Evolutionary conservation across 225 moss, liverwort and hornwort species (phyloP), one percentile per base, ranked within the genome.

Genomic region (Anthoceros angustus): DNA sequence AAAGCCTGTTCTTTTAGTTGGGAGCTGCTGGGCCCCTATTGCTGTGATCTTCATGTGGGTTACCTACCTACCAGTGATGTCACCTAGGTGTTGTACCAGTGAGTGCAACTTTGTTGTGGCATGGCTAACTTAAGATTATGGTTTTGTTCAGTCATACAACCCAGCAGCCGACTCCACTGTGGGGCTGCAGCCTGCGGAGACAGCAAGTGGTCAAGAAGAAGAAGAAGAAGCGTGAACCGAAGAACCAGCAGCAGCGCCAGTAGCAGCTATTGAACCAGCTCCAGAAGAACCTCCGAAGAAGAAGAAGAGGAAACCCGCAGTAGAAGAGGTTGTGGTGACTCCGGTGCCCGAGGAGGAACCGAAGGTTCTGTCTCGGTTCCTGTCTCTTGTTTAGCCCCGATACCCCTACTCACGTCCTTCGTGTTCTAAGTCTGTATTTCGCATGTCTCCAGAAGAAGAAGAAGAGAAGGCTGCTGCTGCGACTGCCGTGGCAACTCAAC

Each of bases 141-240:
- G 3, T n/a, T 0, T 20, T 55, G n/a, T 25, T 11, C 74, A 82
- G 77, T 81, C 79, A 0, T 92, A 88, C 62, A 88, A 92, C 70
- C 72, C 86, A 49, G 79, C 84, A 63, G 85, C 85, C 24, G 88
- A 92, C 69, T 88, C 79, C 9, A 70, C 83, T 0, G 50, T 63
- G 4, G 78, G 65, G n/a, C 72, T 24, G 12, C 39, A 77, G 16
- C 40, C 49, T 3, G 73, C 5, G 18, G 55, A 55, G 55, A 55
- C 14, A 55, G 23, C n/a, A 55, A 55, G 23, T 20, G n/a, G 23
- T 18, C 18, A 55, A 55, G 55, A 55, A 55, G 55, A 55, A n/a
- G n/a, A 55, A 55, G 14, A 55, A 55, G 55, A 55, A 72, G 10
- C 12, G 20, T 42, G 43, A 66, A 40, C 62, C 5, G 64, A 40